phyloP scores from a whole-genome alignment of 2,329 filamentous ascomycete genomes.

The Aplosporella prunicola region DNA sequence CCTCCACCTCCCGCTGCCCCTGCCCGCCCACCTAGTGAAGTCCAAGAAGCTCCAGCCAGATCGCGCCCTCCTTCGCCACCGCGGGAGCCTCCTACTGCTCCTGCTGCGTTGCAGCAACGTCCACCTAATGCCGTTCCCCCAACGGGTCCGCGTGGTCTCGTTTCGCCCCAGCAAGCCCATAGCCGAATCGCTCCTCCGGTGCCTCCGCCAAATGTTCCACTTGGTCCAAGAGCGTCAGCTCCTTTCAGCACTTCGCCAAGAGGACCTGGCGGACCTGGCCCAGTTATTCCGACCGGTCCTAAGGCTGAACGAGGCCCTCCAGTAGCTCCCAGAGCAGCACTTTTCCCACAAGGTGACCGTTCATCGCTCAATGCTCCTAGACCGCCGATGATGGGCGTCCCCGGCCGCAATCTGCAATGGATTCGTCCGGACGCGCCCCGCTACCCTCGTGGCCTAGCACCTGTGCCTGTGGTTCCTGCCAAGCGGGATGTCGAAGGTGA shows the following conservation, averaged over 20 bases:
- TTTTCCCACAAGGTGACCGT: slow-evolving; percentile 23
- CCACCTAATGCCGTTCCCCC: slow-evolving; percentile 6
- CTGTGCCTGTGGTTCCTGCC: slow-evolving; percentile 24
- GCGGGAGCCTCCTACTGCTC: slow-evolving; percentile 5
- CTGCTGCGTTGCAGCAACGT: slow-evolving; percentile 7
- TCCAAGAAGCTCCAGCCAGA: slow-evolving; percentile 1
- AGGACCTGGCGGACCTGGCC: slow-evolving; percentile 11
- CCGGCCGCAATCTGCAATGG: slow-evolving; percentile 33
- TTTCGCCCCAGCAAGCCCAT: slow-evolving; percentile 6
- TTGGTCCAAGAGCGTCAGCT: slow-evolving; percentile 21
- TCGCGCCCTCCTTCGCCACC: slow-evolving; percentile 10
- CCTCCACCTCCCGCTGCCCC: slow-evolving; percentile 9
- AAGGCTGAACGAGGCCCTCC: slow-evolving; percentile 25
- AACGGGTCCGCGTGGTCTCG: slow-evolving; percentile 9
- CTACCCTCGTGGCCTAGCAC: slow-evolving; percentile 13
- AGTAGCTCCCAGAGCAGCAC: slow-evolving; percentile 20
- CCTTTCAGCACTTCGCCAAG: slow-evolving; percentile 28
- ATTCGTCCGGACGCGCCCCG: slow-evolving; percentile 28
- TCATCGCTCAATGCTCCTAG: slow-evolving; percentile 20
- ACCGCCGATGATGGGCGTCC: slow-evolving; percentile 22
- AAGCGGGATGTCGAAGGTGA: slow-evolving; percentile 38
- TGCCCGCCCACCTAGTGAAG: slow-evolving; percentile 8
- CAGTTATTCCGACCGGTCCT: slow-evolving; percentile 29
- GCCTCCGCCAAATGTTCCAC: slow-evolving; percentile 18
- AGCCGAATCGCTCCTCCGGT: slow-evolving; percentile 11